phyloP scores from a whole-genome alignment of 495 filamentous ascomycete species.

The Hyphodiscus hymeniophilus region DNA sequence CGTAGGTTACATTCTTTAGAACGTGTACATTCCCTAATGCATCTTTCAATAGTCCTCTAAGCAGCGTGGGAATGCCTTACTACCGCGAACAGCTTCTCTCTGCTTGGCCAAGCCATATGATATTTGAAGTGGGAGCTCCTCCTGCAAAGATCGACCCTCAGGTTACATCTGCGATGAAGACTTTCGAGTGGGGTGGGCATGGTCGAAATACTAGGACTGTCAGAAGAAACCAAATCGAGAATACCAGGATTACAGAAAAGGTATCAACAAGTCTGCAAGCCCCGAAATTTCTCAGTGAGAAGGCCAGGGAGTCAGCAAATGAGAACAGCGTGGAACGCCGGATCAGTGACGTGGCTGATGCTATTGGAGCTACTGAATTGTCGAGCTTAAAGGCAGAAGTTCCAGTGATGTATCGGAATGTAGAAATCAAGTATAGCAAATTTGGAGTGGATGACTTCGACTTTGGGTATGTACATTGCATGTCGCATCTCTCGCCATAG shows the following conservation, averaged over 20 bases:
- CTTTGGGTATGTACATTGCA: constrained; percentile 57
- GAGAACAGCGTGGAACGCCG: constrained; percentile 33
- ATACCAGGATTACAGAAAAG: constrained; percentile 55
- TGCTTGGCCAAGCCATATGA: constrained; percentile 75
- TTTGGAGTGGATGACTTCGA: constrained; percentile 98
- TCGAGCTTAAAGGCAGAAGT: constrained; percentile 64
- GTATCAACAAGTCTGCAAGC: constrained; percentile 43
- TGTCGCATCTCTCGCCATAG: background rate
- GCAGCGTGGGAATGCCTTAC: constrained; percentile 82
- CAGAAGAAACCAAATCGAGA: constrained; percentile 75
- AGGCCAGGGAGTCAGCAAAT: constrained; percentile 59
- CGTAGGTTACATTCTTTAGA: constrained; percentile 38
- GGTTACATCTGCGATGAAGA: constrained; percentile 56
- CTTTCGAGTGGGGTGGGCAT: constrained; percentile 61
- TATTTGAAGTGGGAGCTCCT: constrained; percentile 77
- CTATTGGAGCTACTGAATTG: constrained; percentile 48
- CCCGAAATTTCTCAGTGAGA: constrained; percentile 91
- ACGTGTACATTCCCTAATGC: background rate
- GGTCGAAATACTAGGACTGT: constrained; percentile 69
- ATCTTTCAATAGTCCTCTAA: constrained; percentile 54
- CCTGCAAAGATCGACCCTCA: constrained; percentile 70
- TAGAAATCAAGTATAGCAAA: constrained; percentile 95
- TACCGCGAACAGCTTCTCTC: constrained; percentile 84
- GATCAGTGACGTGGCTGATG: constrained; percentile 54
- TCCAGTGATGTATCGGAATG: constrained; percentile 75